phyloP scores from a whole-genome alignment of 2,329 filamentous ascomycete species.

The Elsinoe perseae region DNA sequence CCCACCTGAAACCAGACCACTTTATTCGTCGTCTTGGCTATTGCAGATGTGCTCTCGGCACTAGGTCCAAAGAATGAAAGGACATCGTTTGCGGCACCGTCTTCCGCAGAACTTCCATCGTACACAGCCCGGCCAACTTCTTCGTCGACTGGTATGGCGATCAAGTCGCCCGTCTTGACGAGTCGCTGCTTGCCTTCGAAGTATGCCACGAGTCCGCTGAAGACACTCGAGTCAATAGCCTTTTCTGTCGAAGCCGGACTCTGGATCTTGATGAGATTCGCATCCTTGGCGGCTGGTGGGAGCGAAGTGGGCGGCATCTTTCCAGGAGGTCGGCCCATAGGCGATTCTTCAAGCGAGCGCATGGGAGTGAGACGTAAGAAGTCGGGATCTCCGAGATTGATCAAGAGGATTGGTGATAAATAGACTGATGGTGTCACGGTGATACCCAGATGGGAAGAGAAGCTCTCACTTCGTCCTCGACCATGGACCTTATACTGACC shows the following conservation, averaged over 20 bases:
- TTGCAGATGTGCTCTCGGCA: slow-evolving; percentile 20
- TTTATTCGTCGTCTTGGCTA: slow-evolving; percentile 16
- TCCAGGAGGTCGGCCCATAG: slow-evolving; percentile 1
- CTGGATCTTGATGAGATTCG: slow-evolving; percentile 79
- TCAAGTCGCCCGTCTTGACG: slow-evolving; percentile 76
- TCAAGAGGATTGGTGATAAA: slow-evolving; percentile 75
- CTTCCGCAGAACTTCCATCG: slow-evolving; percentile 61
- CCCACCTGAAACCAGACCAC: slow-evolving; percentile 93
- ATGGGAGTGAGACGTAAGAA: slow-evolving; percentile 73
- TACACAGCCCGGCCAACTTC: slow-evolving; percentile 74
- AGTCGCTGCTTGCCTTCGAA: slow-evolving; percentile 78
- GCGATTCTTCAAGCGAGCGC: slow-evolving; percentile 16
- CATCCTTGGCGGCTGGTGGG: slow-evolving; percentile 62
- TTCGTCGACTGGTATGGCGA: slow-evolving; percentile 84
- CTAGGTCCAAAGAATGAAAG: slow-evolving; percentile 4
- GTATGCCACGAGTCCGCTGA: slow-evolving; percentile 78
- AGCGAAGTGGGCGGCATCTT: slow-evolving; percentile 33
- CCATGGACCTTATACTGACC: slow-evolving; percentile 14
- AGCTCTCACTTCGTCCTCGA: slow-evolving; percentile 45
- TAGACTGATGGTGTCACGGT: slow-evolving; percentile 58
- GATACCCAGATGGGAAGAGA: slow-evolving; percentile 41
- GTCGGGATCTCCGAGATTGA: slow-evolving; percentile 71
- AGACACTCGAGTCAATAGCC: slow-evolving; percentile 73
- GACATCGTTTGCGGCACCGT: slow-evolving; percentile 50
- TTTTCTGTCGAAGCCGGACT: slow-evolving; percentile 84